A percentile compares a stretch with the other conserved stretches of the same genome.
Conservation (phyloP, 2,329 filamentous ascomycete species). For the Drechslera avenae region DNA sequence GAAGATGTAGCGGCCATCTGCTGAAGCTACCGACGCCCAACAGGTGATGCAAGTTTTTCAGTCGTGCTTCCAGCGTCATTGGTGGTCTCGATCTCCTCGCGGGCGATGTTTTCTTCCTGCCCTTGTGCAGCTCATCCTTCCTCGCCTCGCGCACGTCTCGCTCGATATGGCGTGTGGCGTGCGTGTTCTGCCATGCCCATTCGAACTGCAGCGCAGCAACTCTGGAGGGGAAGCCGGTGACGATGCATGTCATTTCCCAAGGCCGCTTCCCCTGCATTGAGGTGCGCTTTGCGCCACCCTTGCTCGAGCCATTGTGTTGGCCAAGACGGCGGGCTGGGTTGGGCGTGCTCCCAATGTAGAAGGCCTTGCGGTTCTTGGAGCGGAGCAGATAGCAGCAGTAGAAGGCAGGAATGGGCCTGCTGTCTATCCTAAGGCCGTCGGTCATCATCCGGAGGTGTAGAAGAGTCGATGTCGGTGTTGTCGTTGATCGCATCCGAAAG, state of each 20-base stretch:
- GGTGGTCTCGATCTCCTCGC: conserved; percentile 56
- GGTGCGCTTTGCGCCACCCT: conserved; percentile 82
- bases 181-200: conserved; percentile 92
- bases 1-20: conserved; percentile 79
- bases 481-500: conserved; percentile 23
- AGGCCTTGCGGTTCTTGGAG: conserved; percentile 72
- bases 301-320: conserved; percentile 87
- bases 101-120: conserved; percentile 37
- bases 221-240: conserved; percentile 86
- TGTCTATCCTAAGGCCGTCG: conserved; percentile 25
- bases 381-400: conserved; percentile 94
- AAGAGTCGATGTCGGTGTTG: conserved; percentile 12
- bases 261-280: conserved; percentile 71
- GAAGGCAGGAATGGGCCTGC: conserved; percentile 72
- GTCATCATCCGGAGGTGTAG: conserved; percentile 4
- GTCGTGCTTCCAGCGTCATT: conserved; percentile 67
- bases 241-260: conserved; percentile 79
- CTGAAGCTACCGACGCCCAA: conserved; percentile 79
- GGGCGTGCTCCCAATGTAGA: conserved; percentile 93
- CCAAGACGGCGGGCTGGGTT: conserved; percentile 81
- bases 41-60: conserved; percentile 82
- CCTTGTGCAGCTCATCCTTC: conserved; percentile 41
- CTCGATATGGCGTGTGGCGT: conserved; percentile 78
- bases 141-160: conserved; percentile 39
- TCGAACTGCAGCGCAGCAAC: conserved; percentile 93